Percentiles rank a stretch among this genome's conserved stretches.
These are phyloP conservation scores for Leucosporidium scottii DNA, from an alignment of 768 basidiomycete genomes.

Conservation along the genomic window DNA sequence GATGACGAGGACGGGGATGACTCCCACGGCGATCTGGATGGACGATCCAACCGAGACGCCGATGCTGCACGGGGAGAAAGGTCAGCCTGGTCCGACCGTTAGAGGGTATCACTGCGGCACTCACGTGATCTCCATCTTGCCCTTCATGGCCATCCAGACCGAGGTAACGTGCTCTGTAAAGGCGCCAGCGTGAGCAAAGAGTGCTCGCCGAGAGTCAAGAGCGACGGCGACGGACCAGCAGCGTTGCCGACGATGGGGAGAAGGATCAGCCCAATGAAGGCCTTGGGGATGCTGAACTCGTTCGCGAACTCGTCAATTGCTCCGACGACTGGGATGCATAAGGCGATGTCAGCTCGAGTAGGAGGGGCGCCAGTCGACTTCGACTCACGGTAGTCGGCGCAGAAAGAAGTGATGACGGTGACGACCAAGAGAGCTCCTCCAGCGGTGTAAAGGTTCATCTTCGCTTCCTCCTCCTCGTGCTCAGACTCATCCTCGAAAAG, in stretches of 20 bases:
- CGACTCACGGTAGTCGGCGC: constrained; percentile 72
- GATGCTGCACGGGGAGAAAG: neutral
- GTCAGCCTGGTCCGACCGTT: too few relatives aligned
- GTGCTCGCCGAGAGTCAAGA: neutral
- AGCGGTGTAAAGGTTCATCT: constrained; percentile 69
- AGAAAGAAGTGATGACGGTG: constrained; percentile 77
- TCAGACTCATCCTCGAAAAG: constrained; percentile 53
- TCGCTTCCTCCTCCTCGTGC: constrained; percentile 46
- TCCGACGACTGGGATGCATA: constrained; percentile 63
- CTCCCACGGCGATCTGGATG: constrained; percentile 37
- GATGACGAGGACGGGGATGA: constrained; percentile 78
- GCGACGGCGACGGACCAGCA: constrained; percentile 2
- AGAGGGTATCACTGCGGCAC: constrained; percentile 54
- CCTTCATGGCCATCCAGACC: constrained; percentile 84
- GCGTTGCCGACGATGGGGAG: constrained; percentile 67
- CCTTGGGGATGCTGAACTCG: constrained; percentile 69
- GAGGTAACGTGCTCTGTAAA: constrained; percentile 62
- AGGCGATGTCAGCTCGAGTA: neutral
- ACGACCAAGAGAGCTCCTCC: constrained; percentile 57
- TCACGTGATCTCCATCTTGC: constrained; percentile 59
- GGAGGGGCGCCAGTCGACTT: neutral
- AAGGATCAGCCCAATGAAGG: constrained; percentile 51
- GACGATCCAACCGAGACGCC: constrained; percentile 44
- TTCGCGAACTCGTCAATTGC: constrained; percentile 86
- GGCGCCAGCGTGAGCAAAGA: constrained; percentile 2